Evolutionary conservation across 2,329 filamentous ascomycete genomes (phyloP).

Genomic region (Colletotrichum orbiculare): DNA sequence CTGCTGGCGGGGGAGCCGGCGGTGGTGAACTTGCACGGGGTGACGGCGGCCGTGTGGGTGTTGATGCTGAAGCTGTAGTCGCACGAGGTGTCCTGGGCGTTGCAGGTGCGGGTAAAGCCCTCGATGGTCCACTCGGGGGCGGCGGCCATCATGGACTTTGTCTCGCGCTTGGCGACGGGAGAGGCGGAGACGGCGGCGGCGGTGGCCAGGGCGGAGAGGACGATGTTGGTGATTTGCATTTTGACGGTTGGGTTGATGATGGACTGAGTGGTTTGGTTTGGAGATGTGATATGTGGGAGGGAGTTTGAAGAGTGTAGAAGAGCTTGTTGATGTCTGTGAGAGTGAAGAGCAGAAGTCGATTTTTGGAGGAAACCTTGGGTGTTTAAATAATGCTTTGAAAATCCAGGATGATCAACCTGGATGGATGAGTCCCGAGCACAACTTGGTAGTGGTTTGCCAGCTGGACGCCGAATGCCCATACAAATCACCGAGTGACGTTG

Average conservation of each 20-base stretch:
- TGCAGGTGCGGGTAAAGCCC: constrained; percentile 53
- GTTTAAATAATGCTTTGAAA: constrained; percentile 15
- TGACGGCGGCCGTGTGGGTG: constrained; percentile 44
- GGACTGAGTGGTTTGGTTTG: not conserved
- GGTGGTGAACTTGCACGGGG: constrained; percentile 53
- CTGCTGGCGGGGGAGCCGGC: constrained; percentile 51
- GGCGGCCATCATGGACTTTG: constrained; percentile 53
- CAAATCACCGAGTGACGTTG: constrained; percentile 24
- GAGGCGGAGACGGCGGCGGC: constrained; percentile 37
- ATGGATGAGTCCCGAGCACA: not conserved
- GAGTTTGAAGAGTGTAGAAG: not conserved
- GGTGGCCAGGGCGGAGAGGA: constrained; percentile 50
- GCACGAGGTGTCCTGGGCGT: constrained; percentile 51
- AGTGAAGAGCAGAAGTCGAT: too few relatives aligned
- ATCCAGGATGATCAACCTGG: not conserved
- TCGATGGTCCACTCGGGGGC: constrained; percentile 55
- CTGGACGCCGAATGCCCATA: not conserved
- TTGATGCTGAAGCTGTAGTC: constrained; percentile 57
- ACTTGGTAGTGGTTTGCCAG: not conserved
- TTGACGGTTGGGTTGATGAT: constrained; percentile 38
- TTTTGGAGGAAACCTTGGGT: not conserved
- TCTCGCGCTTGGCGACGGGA: constrained; percentile 25
- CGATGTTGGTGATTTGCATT: constrained; percentile 57
- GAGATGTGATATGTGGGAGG: not conserved
- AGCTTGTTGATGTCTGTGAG: too few relatives aligned